These are phyloP conservation scores for Hypoxylon sp. DNA, from an alignment of 2,329 filamentous ascomycete genomes.

Conservation along the genomic window DNA sequence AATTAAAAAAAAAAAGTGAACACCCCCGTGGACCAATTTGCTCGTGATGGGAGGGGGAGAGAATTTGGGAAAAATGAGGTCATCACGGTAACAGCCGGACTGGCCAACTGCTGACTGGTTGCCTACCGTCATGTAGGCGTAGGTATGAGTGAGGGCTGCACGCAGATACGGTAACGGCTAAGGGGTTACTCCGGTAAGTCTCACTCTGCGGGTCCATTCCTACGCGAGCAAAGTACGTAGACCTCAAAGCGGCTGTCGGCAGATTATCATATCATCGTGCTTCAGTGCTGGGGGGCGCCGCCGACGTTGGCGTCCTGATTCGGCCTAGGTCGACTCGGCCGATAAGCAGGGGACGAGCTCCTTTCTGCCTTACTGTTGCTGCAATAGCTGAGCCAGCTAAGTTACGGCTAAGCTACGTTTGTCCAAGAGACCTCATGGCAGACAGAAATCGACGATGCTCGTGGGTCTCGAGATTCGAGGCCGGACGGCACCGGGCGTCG, in stretches of 20 bases:
- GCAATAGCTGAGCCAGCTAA: background rate
- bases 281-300: too few relatives aligned
- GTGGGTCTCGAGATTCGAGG: background rate
- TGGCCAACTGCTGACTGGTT: too few relatives aligned
- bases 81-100: conserved; percentile 19
- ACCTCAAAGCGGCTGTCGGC: background rate
- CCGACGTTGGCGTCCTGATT: background rate
- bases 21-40: conserved; percentile 3
- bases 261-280: background rate
- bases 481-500: conserved; percentile 14
- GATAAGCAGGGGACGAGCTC: conserved; percentile 1
- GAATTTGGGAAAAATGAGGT: conserved; percentile 19
- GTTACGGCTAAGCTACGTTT: too few relatives aligned
- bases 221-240: background rate
- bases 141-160: background rate
- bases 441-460: too few relatives aligned
- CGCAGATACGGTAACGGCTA: too few relatives aligned
- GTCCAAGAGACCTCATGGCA: too few relatives aligned
- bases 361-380: background rate
- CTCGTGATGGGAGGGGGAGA: conserved; percentile 15
- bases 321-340: background rate
- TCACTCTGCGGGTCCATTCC: background rate
- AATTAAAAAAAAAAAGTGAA: conserved; percentile 8
- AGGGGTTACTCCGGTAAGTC: background rate
- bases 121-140: background rate